These are phyloP conservation scores for Globisporangium paddicum DNA, from an alignment of 352 stramenopile species.

Conservation along the genomic window DNA sequence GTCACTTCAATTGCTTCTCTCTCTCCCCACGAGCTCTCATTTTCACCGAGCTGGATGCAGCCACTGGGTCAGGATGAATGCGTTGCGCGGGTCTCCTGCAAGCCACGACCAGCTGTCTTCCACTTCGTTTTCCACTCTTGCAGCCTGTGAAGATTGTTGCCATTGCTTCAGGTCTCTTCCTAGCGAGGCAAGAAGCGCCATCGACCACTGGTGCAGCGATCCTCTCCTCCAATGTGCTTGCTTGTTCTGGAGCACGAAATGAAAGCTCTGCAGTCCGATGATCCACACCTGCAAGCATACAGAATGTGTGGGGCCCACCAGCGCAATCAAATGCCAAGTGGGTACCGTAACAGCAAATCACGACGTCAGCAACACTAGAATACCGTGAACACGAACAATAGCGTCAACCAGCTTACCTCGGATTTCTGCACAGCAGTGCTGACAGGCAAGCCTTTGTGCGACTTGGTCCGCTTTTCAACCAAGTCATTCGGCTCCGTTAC, in stretches of 20 bases:
- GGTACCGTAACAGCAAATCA: background rate
- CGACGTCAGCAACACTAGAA: background rate
- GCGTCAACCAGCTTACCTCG: background rate
- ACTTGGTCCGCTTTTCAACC: slow-evolving; percentile 3
- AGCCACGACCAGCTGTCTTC: slow-evolving; percentile 21
- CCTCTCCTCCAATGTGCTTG: slow-evolving; percentile 11
- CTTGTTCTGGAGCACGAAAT: slow-evolving; percentile 20
- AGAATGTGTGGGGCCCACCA: background rate
- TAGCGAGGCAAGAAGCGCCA: background rate
- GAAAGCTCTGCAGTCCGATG: slow-evolving; percentile 37
- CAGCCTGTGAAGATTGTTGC: slow-evolving; percentile 18
- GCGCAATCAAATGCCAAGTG: background rate
- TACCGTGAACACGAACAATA: background rate
- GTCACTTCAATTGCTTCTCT: background rate
- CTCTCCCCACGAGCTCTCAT: background rate
- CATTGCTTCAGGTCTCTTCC: slow-evolving; percentile 11
- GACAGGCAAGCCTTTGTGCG: background rate
- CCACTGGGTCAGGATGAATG: slow-evolving; percentile 20
- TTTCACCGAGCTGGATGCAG: slow-evolving; percentile 4
- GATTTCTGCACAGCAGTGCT: slow-evolving; percentile 2
- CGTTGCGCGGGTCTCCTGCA: slow-evolving; percentile 23
- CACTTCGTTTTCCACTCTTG: slow-evolving; percentile 12
- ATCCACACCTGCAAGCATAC: slow-evolving; percentile 30
- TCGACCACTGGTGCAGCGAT: background rate
- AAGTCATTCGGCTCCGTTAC: slow-evolving; percentile 1